Evolutionary conservation across 2,329 filamentous ascomycete species (phyloP).

Genomic region (Lasiodiplodia gonubiensis): DNA sequence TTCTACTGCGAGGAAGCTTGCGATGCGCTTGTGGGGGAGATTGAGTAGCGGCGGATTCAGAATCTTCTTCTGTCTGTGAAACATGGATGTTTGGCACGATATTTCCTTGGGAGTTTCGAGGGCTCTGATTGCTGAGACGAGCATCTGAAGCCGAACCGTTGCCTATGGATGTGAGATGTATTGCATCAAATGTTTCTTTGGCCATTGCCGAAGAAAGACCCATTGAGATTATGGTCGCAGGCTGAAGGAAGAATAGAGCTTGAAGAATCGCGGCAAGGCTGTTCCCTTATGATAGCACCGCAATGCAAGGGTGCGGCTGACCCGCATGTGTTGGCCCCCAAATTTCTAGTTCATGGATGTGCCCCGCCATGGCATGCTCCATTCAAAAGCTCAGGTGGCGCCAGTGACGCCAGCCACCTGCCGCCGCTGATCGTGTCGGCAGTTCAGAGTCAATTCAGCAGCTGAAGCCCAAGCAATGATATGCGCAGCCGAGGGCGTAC

Average conservation of each 20-base stretch:
- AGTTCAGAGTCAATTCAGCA: too few species aligned
- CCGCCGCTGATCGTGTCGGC: too few species aligned
- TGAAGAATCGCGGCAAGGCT: background rate
- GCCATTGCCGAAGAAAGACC: too few species aligned
- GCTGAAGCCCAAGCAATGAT: too few species aligned
- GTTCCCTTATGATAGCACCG: too few species aligned
- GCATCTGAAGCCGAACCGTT: background rate
- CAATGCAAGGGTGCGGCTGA: background rate
- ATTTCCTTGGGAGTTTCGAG: background rate
- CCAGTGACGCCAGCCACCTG: too few species aligned
- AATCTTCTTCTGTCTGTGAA: background rate
- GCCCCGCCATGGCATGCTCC: too few species aligned
- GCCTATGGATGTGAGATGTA: background rate
- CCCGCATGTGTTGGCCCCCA: constrained; percentile 4
- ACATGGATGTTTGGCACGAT: background rate
- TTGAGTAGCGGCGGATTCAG: background rate
- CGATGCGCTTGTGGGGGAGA: background rate
- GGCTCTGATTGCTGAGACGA: background rate
- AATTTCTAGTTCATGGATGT: too few species aligned
- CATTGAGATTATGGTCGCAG: too few species aligned
- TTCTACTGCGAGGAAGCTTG: constrained; percentile 3
- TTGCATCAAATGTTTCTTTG: too few species aligned
- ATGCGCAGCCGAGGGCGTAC: too few species aligned
- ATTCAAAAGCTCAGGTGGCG: too few species aligned
- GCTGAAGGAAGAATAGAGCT: background rate